Base-by-base conservation (phyloP, 352 stramenopile species). In the Blastocystis sp. region DNA sequence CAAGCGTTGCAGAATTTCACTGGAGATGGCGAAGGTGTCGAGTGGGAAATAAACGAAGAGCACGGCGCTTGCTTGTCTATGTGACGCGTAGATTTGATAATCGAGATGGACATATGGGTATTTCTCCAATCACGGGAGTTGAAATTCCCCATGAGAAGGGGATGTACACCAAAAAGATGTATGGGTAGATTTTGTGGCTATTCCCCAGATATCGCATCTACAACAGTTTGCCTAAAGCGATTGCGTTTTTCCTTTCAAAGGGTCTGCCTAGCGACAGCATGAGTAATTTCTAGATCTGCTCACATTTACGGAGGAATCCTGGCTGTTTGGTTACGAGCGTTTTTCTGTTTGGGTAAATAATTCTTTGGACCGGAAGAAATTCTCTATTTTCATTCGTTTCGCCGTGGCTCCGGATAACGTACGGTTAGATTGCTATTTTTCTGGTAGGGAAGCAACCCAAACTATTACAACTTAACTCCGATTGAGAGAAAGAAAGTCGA, bases 111-210 rank as follows among this genome's bases (percentile, higher is more conserved):
- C 77, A 88, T 43, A 88, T 88, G 77, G 77, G 77, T 26, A 88
- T 79, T 63, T 88, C 77, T 20, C 11, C 45, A 0, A 88, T 88
- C 8, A 79, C 77, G 1, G 77, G 77, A 13, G 77, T 88, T 18
- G 77, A 88, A 45, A 88, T 88, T 61, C 77, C 77, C 41, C 77
- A 88, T 47, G 66, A 88, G 45, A 88, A 76, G 50, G 77, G 77
- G 50, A 76, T 79, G 66, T 88, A 88, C 66, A 88, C 77, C n/a
- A 76, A 77, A 47, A 88, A 88, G 55, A 88, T 76, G 77, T 88
- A 59, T 15, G 34, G 15, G 3, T 76, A 18, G 26, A 54, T 76
- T 34, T n/a, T 47, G 41, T 45, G 2, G 4, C 45, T 11, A 69
- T 23, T 66, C 26, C 13, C 6, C 68, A 84, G 73, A n/a, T 84